phyloP scores from a whole-genome alignment of 768 basidiomycete species.

The Lenzites betulinus region DNA sequence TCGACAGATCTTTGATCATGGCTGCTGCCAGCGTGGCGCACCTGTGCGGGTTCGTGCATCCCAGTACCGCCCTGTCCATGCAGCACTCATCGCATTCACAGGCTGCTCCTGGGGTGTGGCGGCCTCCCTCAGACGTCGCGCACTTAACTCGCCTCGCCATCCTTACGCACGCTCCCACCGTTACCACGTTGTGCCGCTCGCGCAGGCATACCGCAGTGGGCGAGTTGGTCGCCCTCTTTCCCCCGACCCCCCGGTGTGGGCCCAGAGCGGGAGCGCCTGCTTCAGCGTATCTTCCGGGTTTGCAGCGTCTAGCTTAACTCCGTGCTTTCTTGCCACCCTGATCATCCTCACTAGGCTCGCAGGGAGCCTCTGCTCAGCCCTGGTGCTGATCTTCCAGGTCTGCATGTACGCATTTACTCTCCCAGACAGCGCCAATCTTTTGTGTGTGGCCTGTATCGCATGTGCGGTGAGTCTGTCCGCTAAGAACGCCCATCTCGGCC shows the following conservation, averaged over 20 bases:
- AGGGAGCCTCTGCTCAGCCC: background rate
- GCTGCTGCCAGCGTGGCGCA: background rate
- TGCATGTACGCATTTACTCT: background rate
- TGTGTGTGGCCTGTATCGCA: background rate
- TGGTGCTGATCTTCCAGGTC: background rate
- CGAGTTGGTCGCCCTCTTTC: background rate
- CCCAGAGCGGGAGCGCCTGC: background rate
- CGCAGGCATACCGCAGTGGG: background rate
- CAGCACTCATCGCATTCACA: background rate
- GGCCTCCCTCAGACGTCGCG: background rate
- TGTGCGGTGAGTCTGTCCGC: background rate
- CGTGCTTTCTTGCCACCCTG: background rate
- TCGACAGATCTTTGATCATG: background rate
- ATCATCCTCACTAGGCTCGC: background rate
- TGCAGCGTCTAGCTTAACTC: background rate
- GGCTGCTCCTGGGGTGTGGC: background rate
- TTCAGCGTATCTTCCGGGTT: background rate
- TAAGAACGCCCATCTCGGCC: constrained; percentile 13
- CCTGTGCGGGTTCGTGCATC: background rate
- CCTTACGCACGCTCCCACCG: background rate
- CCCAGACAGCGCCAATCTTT: background rate
- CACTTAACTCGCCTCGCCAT: too few relatives aligned
- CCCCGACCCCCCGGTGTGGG: too few relatives aligned
- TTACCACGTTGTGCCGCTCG: background rate
- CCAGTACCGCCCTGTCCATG: background rate